These are phyloP conservation scores for Cenchrus americanus DNA, from an alignment of 176 grass and related monocot species.

Conservation along the genomic window DNA sequence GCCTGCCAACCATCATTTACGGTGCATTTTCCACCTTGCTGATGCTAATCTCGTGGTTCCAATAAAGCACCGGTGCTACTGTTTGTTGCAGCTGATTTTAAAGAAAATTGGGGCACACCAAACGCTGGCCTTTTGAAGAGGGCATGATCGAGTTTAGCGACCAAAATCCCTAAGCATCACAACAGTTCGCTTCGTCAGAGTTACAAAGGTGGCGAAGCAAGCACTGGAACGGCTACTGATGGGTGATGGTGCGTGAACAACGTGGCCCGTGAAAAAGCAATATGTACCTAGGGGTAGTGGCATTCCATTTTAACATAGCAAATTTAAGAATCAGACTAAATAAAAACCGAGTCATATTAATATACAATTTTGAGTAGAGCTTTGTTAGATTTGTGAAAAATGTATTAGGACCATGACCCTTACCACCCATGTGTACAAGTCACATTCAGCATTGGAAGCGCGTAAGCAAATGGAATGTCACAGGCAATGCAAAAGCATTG, in stretches of 20 bases:
- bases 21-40: background rate
- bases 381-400: too few species aligned
- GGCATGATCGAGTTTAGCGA: background rate
- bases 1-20: background rate
- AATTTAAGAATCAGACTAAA: too few species aligned
- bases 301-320: too few species aligned
- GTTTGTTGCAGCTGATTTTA: background rate
- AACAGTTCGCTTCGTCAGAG: background rate
- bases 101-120: background rate
- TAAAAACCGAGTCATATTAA: too few species aligned
- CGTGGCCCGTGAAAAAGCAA: background rate
- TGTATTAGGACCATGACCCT: too few species aligned
- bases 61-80: background rate
- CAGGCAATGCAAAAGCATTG: too few species aligned
- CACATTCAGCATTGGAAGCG: too few species aligned
- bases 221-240: background rate
- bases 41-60: background rate
- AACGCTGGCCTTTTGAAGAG: slow-evolving; percentile 1
- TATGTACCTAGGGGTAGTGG: background rate
- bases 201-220: background rate
- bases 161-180: background rate
- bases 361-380: too few species aligned
- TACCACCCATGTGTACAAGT: too few species aligned
- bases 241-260: background rate
- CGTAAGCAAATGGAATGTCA: too few species aligned